Base-by-base conservation (phyloP, 2,329 filamentous ascomycete genomes). In the Rosellinia necatrix region DNA sequence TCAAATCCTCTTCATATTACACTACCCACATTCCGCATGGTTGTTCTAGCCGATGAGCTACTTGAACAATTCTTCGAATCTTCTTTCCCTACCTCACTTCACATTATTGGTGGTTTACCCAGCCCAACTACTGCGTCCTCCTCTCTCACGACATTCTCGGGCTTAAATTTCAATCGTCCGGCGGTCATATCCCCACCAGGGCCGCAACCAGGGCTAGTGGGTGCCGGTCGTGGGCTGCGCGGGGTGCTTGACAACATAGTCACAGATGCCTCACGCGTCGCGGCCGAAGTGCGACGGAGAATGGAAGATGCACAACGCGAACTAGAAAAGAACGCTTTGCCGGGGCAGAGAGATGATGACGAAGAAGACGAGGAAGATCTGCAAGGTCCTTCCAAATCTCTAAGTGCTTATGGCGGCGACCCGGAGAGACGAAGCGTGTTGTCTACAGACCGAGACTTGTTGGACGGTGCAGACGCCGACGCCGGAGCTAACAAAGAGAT, bases 161-260 rank as follows among this genome's bases (percentile, higher is more conserved):
- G 84, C 53, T 80, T 86, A 43, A 83, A 85, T 53, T 81, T 86
- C 49, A 78, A 79, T 53, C 74, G 78, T 52, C 70, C 78, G 43
- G 71, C 75, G 41, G 69, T 73, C 3, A 67, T 72, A 4, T 68
- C 74, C 4, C 65, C 75, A 70, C 76, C 62, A 63, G 72, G 35
- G 67, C 73, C 59, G 62, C 79, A 53, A 66, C 78, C 65, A 21
- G 73, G 71, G 22, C 70, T 68, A 22, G 60, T 75, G n/a, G 77
- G 81, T 1, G 80, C 82, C 34, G 82, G 87, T 59, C 80, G 92
- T 63, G 91, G 94, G 19, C 81, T 99, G 1, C 84, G 94, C 37
- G 94, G 94, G 17, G 94, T 99, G 56, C 79, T 99, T 34, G 94
- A 99, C 76, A 96, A 96, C 66, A 97, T 99, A 66, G 94, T 97